phyloP scores from a whole-genome alignment of 2,329 filamentous ascomycete species.

The Raffaelea arxii region DNA sequence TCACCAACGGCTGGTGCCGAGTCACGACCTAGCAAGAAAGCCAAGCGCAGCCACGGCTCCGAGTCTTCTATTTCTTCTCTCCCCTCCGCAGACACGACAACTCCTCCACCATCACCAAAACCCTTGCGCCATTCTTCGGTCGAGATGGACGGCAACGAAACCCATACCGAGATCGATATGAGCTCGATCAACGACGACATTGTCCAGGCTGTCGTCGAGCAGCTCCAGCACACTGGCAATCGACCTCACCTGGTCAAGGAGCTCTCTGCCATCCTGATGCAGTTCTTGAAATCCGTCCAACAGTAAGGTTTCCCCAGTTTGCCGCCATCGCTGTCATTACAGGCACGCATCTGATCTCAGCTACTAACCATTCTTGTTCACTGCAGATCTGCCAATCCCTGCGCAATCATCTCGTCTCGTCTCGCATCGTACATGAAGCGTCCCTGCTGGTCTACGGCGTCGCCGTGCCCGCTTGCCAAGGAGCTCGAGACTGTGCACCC shows the following conservation, averaged over 20 bases:
- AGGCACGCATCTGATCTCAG: too few relatives aligned
- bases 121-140: slow-evolving; percentile 26
- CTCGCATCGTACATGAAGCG: slow-evolving; percentile 85
- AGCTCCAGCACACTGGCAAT: slow-evolving; percentile 83
- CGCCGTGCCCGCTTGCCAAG: slow-evolving; percentile 83
- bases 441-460: slow-evolving; percentile 63
- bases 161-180: slow-evolving; percentile 55
- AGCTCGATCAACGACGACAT: slow-evolving; percentile 90
- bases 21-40: slow-evolving; percentile 48
- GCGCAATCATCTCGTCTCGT: slow-evolving; percentile 88
- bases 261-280: slow-evolving; percentile 69
- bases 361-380: slow-evolving; percentile 9
- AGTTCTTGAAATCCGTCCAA: slow-evolving; percentile 72
- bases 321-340: slow-evolving; percentile 19
- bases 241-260: slow-evolving; percentile 92
- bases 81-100: slow-evolving; percentile 39
- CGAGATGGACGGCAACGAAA: slow-evolving; percentile 21
- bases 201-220: slow-evolving; percentile 79
- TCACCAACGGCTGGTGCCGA: slow-evolving; percentile 16
- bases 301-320: slow-evolving; percentile 53
- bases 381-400: slow-evolving; percentile 89
- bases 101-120: slow-evolving; percentile 68
- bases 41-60: slow-evolving; percentile 65
- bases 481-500: slow-evolving; percentile 88
- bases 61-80: slow-evolving; percentile 14